A percentile compares a stretch with the other conserved stretches of the same genome.
phyloP scores from a whole-genome alignment of 345 rosid species.

The Sonneratia caseolaris region DNA sequence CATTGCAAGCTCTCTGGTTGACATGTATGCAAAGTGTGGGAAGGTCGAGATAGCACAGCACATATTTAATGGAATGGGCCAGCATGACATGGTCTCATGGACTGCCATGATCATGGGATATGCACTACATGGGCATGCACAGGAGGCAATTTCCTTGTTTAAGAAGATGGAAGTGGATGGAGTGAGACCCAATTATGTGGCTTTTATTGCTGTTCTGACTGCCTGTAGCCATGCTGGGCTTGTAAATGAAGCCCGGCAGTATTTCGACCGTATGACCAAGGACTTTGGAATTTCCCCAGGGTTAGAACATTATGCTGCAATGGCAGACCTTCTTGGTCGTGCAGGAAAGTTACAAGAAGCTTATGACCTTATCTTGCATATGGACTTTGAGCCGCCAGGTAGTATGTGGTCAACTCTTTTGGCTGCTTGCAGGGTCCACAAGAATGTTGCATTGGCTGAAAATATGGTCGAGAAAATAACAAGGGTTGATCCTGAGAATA shows the following conservation, averaged over 20 bases:
- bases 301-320: conserved; percentile 75
- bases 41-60: conserved; percentile 46
- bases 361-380: conserved; percentile 39
- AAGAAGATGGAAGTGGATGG: conserved; percentile 60
- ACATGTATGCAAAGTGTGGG: conserved; percentile 89
- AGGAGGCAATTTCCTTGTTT: conserved; percentile 60
- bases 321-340: conserved; percentile 81
- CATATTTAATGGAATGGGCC: conserved; percentile 52
- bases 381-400: conserved; percentile 39
- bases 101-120: conserved; percentile 78
- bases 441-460: conserved; percentile 66
- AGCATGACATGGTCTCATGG: conserved; percentile 78
- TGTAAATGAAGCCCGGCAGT: conserved; percentile 46
- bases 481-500: conserved; percentile 49
- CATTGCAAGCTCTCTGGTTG: conserved; percentile 73
- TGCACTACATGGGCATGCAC: conserved; percentile 70
- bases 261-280: conserved; percentile 49
- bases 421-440: conserved; percentile 69
- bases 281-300: conserved; percentile 47
- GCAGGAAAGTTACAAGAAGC: conserved; percentile 87
- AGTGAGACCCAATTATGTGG: conserved; percentile 53
- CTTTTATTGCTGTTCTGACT: conserved; percentile 68
- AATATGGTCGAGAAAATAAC: conserved; percentile 48
- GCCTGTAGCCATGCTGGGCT: conserved; percentile 88
- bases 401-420: conserved; percentile 65